Conservation (phyloP, 2,329 filamentous ascomycete genomes). For the Pestalotiopsis sp. region DNA sequence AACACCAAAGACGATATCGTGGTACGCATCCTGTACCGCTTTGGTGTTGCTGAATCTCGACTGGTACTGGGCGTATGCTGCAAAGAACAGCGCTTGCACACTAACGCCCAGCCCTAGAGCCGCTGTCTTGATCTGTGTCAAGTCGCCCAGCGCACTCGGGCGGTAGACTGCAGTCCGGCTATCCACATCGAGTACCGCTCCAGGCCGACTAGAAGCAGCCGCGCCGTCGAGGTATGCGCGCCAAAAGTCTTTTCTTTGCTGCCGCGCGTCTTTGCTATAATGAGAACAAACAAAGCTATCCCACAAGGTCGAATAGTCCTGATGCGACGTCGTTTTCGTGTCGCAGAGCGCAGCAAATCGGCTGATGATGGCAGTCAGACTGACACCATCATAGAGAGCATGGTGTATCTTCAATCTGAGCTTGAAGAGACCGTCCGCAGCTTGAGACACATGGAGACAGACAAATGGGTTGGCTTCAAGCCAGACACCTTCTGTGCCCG, state of each 20-base stretch:
- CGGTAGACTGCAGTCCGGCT: slow-evolving; percentile 18
- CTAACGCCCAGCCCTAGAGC: slow-evolving; percentile 55
- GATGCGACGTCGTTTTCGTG: background rate
- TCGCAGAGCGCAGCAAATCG: slow-evolving; percentile 31
- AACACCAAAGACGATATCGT: slow-evolving; percentile 68
- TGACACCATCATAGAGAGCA: slow-evolving; percentile 85
- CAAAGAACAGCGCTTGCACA: slow-evolving; percentile 75
- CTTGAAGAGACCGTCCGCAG: slow-evolving; percentile 22
- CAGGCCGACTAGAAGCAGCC: background rate
- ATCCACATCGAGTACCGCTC: background rate
- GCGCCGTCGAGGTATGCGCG: slow-evolving; percentile 41
- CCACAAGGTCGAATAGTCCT: slow-evolving; percentile 23
- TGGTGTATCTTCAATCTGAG: slow-evolving; percentile 73
- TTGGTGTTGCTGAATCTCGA: slow-evolving; percentile 11
- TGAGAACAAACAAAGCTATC: slow-evolving; percentile 22
- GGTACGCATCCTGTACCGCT: background rate
- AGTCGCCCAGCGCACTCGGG: slow-evolving; percentile 17
- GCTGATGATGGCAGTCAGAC: slow-evolving; percentile 65
- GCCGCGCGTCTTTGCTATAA: slow-evolving; percentile 12
- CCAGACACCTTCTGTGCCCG: slow-evolving; percentile 24
- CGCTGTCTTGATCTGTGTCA: slow-evolving; percentile 18
- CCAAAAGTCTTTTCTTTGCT: slow-evolving; percentile 43
- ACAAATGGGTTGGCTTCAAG: slow-evolving; percentile 25
- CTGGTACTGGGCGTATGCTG: slow-evolving; percentile 59
- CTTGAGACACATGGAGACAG: slow-evolving; percentile 20